Conservation (phyloP, 345 rosid genomes). For the Syzygium grande region DNA sequence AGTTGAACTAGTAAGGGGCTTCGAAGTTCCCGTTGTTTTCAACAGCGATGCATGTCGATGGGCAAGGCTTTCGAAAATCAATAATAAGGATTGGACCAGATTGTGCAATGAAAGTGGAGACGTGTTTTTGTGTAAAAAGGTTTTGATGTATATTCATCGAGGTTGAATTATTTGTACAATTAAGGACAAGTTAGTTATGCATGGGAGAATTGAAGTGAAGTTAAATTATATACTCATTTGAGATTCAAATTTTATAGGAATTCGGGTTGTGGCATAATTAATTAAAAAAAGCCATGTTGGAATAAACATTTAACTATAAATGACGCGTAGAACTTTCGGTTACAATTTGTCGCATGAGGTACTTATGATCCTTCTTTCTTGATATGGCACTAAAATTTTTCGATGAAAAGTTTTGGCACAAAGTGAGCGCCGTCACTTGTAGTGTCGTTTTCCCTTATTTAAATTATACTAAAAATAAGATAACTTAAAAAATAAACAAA, state of each 20-base stretch:
- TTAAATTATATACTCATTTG: no score
- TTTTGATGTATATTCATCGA: background rate
- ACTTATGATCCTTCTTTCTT: no score
- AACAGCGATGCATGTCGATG: background rate
- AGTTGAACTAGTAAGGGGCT: background rate
- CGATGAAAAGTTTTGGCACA: background rate
- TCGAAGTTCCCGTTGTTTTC: background rate
- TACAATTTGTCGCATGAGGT: rapidly evolving
- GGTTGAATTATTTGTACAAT: background rate
- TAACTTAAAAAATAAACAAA: background rate
- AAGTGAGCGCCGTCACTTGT: background rate
- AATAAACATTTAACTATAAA: no score
- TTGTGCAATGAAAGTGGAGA: background rate
- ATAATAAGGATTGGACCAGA: background rate
- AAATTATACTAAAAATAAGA: no score
- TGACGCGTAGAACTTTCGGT: background rate
- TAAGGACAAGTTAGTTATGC: background rate
- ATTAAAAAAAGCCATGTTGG: no score
- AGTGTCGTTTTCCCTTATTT: no score
- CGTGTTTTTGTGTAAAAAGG: background rate
- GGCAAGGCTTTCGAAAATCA: background rate
- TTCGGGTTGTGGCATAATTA: background rate
- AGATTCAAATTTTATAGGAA: no score
- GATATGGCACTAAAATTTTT: no score
- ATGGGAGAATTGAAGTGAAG: rapidly evolving